A percentile compares a stretch with the other conserved stretches of the same genome.
Evolutionary conservation across 1,284 basidiomycete species (phyloP).

Genomic region (Fistulinella cinereoalba): DNA sequence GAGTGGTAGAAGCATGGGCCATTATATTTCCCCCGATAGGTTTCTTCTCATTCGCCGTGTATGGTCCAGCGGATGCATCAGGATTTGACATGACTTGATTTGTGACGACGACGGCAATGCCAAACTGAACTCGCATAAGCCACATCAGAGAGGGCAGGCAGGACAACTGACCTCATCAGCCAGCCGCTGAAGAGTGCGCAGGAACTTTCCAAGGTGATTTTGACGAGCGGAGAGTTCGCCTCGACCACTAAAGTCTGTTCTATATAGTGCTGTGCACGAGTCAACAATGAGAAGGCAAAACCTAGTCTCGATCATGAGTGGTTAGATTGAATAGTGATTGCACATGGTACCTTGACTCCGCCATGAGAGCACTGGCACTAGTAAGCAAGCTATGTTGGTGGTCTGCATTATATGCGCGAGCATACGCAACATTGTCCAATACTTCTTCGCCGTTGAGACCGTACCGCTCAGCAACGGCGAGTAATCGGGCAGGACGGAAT

Average conservation of each 20-base stretch:
- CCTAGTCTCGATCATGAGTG: constrained; percentile 43
- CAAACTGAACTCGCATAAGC: constrained; percentile 61
- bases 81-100: constrained; percentile 99
- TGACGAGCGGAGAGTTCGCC: constrained; percentile 96
- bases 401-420: constrained; percentile 97
- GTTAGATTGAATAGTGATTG: constrained; percentile 1
- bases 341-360: constrained; percentile 79
- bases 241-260: constrained; percentile 94
- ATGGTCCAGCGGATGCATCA: constrained; percentile 88
- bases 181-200: constrained; percentile 88
- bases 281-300: constrained; percentile 97
- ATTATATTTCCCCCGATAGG: constrained; percentile 97
- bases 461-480: constrained; percentile 94
- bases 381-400: constrained; percentile 92
- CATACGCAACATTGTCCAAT: constrained; percentile 97
- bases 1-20: constrained; percentile 93
- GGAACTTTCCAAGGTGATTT: constrained; percentile 95
- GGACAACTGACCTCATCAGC: constrained; percentile 81
- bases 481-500: constrained; percentile 92
- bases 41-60: constrained; percentile 91
- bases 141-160: not conserved
- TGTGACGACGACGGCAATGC: constrained; percentile 95
- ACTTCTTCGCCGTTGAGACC: constrained; percentile 98
- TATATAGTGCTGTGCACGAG: constrained; percentile 93
- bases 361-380: constrained; percentile 95